These are phyloP conservation scores for Aspergillus sclerotioniger DNA, from an alignment of 495 filamentous ascomycete genomes.

Conservation along the genomic window DNA sequence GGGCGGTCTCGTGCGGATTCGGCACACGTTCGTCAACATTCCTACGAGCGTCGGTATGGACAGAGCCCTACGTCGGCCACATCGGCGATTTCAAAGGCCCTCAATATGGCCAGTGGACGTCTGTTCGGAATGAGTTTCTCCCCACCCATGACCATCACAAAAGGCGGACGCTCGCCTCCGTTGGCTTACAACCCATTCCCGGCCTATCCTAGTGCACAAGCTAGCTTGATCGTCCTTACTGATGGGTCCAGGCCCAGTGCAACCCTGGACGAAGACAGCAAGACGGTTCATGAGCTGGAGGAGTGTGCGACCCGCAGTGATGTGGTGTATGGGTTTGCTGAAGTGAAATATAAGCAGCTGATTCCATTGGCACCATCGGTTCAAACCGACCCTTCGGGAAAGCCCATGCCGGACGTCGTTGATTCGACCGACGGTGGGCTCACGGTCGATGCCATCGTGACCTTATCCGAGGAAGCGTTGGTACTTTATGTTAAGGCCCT, in stretches of 20 bases:
- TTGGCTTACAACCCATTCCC: slow-evolving; percentile 79
- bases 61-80: slow-evolving; percentile 76
- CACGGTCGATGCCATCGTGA: slow-evolving; percentile 80
- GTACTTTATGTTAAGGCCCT: slow-evolving; percentile 95
- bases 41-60: slow-evolving; percentile 76
- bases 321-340: slow-evolving; percentile 93
- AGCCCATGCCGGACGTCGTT: slow-evolving; percentile 27
- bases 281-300: slow-evolving; percentile 76
- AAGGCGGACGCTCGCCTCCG: slow-evolving; percentile 68
- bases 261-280: slow-evolving; percentile 75
- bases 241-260: slow-evolving; percentile 58
- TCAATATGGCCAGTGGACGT: slow-evolving; percentile 88
- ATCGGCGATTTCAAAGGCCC: slow-evolving; percentile 88
- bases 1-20: slow-evolving; percentile 61
- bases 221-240: slow-evolving; percentile 58
- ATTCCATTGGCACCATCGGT: slow-evolving; percentile 80
- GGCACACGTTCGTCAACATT: slow-evolving; percentile 62
- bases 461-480: slow-evolving; percentile 88
- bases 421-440: slow-evolving; percentile 49
- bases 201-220: slow-evolving; percentile 71
- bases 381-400: slow-evolving; percentile 44
- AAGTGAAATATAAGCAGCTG: slow-evolving; percentile 97
- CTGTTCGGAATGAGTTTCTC: slow-evolving; percentile 74
- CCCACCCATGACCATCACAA: slow-evolving; percentile 65
- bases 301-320: slow-evolving; percentile 89